phyloP scores from a whole-genome alignment of 768 basidiomycete species.

The Xerocomellus dryophilus region DNA sequence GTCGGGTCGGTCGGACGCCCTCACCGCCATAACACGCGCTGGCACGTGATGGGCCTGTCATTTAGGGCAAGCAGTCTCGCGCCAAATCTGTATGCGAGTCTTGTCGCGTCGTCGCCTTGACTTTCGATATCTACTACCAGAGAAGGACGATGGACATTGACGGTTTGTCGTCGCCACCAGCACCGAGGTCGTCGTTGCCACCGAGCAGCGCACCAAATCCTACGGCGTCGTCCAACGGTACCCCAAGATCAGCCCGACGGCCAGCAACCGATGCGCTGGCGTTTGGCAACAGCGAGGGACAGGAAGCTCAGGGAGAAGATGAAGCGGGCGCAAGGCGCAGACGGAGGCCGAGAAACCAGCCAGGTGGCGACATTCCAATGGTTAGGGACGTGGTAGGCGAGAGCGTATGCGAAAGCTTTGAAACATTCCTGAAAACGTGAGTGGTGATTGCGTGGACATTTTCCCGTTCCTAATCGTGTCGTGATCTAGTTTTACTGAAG shows the following conservation, averaged over 20 bases:
- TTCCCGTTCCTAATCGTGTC: not conserved
- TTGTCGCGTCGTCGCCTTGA: slow-evolving; percentile 28
- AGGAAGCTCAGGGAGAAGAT: slow-evolving; percentile 39
- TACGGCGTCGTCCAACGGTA: slow-evolving; percentile 37
- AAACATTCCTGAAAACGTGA: slow-evolving; percentile 87
- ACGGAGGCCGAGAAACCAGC: slow-evolving; percentile 40
- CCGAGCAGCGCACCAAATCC: slow-evolving; percentile 47
- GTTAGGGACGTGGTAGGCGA: slow-evolving; percentile 96
- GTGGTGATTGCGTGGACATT: slow-evolving; percentile 26
- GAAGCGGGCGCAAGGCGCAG: slow-evolving; percentile 43
- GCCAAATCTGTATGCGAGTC: slow-evolving; percentile 26
- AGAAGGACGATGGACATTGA: slow-evolving; percentile 51
- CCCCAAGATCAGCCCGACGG: slow-evolving; percentile 34
- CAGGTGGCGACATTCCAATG: slow-evolving; percentile 70
- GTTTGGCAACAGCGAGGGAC: slow-evolving; percentile 51
- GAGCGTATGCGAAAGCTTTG: slow-evolving; percentile 89
- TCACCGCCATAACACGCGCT: slow-evolving; percentile 10
- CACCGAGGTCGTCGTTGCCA: slow-evolving; percentile 50
- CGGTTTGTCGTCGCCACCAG: slow-evolving; percentile 55
- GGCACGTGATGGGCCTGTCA: slow-evolving; percentile 5
- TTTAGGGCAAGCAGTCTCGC: slow-evolving; percentile 48
- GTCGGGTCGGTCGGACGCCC: too few species aligned
- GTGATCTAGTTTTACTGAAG: slow-evolving; percentile 71
- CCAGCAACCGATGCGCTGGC: slow-evolving; percentile 52
- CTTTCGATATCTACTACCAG: not conserved